These are phyloP conservation scores for Collybia sordida DNA, from an alignment of 768 basidiomycete genomes.

Conservation along the genomic window DNA sequence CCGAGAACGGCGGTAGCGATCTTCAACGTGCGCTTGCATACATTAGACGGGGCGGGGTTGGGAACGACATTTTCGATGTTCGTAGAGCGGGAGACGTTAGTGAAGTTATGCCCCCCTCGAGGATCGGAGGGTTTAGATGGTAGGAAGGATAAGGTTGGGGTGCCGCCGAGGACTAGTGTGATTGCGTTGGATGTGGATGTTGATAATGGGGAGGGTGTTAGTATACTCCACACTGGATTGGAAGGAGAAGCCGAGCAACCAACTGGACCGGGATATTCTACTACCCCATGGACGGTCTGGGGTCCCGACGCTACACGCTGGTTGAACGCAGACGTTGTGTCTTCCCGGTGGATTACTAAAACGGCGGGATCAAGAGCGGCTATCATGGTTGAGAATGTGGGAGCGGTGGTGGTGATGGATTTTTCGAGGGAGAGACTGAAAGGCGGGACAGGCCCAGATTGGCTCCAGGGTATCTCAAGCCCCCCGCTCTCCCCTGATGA, in stretches of 20 bases:
- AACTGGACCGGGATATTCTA: neutral
- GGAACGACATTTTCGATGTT: slow-evolving; percentile 6
- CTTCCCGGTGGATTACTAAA: slow-evolving; percentile 20
- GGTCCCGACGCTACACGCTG: slow-evolving; percentile 18
- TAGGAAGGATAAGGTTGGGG: no score
- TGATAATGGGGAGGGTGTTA: no score
- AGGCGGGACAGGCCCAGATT: no score
- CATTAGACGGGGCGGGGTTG: neutral
- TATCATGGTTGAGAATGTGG: neutral
- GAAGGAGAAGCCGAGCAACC: neutral
- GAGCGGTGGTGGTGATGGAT: neutral
- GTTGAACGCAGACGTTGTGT: slow-evolving; percentile 7
- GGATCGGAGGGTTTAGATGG: no score
- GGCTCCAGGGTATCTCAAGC: no score
- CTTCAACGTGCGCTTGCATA: slow-evolving; percentile 1
- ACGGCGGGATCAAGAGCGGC: slow-evolving; percentile 21
- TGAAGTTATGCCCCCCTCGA: slow-evolving; percentile 3
- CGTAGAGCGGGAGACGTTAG: slow-evolving; percentile 7
- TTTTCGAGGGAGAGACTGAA: no score
- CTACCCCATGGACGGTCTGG: slow-evolving; percentile 16
- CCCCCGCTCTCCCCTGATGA: no score
- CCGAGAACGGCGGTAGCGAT: slow-evolving; percentile 11
- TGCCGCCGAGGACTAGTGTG: no score
- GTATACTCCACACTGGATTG: neutral
- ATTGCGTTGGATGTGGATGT: no score